phyloP scores from a whole-genome alignment of 1,139 yeast genomes.

The Kodamaea suecica region DNA sequence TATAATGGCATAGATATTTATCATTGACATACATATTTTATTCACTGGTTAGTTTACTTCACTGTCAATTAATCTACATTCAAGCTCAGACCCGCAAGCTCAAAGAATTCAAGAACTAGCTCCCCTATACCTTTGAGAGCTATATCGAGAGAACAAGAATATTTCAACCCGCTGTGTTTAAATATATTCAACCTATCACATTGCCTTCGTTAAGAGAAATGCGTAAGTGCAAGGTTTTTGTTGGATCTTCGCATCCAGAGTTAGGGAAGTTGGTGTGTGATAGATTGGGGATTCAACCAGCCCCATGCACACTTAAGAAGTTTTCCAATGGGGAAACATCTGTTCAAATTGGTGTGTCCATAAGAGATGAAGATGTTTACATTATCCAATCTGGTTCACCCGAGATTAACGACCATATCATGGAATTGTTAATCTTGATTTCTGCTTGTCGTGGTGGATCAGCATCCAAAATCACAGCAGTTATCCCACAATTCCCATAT shows the following conservation, averaged over 20 bases:
- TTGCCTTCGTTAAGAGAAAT: constrained; percentile 32
- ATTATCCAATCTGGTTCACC: constrained; percentile 93
- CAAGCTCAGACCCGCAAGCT: no score
- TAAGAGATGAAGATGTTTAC: constrained; percentile 94
- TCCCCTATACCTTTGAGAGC: no score
- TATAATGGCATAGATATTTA: no score
- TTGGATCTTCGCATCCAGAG: constrained; percentile 95
- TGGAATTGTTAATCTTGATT: constrained; percentile 90
- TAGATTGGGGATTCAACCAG: constrained; percentile 90
- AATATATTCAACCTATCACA: background rate
- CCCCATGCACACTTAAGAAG: constrained; percentile 85
- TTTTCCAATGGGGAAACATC: constrained; percentile 97
- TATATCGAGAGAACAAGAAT: background rate
- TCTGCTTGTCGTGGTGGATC: constrained; percentile 97
- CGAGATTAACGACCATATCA: constrained; percentile 87
- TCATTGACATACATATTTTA: no score
- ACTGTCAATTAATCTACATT: no score
- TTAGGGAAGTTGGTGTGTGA: constrained; percentile 88
- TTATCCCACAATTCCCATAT: constrained; percentile 95
- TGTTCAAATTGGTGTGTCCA: constrained; percentile 90
- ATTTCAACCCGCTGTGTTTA: background rate
- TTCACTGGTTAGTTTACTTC: no score
- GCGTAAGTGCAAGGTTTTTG: constrained; percentile 97
- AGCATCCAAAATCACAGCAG: constrained; percentile 95
- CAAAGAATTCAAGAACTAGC: no score